Conservation (phyloP, 1,284 basidiomycete species). For the Ustilago curta region DNA sequence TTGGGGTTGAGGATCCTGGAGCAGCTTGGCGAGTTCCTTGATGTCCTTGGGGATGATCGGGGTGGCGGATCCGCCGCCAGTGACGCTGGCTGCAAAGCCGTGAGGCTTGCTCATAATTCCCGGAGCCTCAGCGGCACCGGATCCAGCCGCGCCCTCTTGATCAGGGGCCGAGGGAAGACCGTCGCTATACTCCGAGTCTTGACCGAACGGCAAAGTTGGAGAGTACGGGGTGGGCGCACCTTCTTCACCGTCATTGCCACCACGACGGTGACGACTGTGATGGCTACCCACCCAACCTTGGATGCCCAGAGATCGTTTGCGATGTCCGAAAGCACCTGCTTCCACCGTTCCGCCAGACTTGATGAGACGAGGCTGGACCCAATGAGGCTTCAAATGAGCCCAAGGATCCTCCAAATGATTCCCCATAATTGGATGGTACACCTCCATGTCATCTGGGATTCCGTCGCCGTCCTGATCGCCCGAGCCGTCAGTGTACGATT, state of each 20-base stretch:
- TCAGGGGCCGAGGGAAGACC: slow-evolving; percentile 13
- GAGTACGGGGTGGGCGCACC: neutral
- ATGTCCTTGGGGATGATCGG: slow-evolving; percentile 65
- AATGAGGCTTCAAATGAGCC: slow-evolving; percentile 1
- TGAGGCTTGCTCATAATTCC: slow-evolving; percentile 26
- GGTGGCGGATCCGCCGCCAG: slow-evolving; percentile 69
- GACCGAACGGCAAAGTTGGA: neutral
- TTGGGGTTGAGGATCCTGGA: slow-evolving; percentile 65
- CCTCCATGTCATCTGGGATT: slow-evolving; percentile 20
- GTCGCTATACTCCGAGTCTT: slow-evolving; percentile 9
- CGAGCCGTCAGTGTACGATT: no score
- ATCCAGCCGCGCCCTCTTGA: neutral
- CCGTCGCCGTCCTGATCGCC: slow-evolving; percentile 6
- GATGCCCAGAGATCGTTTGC: slow-evolving; percentile 9
- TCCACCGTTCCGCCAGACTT: neutral
- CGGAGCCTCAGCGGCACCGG: neutral
- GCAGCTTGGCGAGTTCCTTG: slow-evolving; percentile 66
- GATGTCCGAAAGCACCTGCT: slow-evolving; percentile 1
- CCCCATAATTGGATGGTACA: slow-evolving; percentile 20
- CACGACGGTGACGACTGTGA: slow-evolving; percentile 1
- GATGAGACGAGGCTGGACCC: no score
- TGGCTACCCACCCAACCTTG: slow-evolving; percentile 5
- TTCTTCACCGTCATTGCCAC: neutral
- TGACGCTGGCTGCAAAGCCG: slow-evolving; percentile 67
- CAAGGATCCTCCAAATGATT: slow-evolving; percentile 33